Conservation (phyloP, 2,329 filamentous ascomycete genomes). For the Xylariaceae sp. region DNA sequence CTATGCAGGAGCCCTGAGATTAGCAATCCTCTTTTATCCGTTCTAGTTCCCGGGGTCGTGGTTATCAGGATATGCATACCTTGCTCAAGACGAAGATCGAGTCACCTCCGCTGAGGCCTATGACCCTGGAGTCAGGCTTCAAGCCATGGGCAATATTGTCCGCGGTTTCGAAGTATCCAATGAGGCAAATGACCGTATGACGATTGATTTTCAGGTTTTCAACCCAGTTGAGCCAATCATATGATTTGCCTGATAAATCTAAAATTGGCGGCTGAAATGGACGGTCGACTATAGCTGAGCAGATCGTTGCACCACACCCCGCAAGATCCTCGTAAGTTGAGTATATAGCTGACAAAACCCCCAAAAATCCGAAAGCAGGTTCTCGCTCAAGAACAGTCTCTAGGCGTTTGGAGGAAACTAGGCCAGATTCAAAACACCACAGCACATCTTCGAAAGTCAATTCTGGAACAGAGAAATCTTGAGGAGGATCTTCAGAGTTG, state of each 20-base stretch:
- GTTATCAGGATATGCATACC: background rate
- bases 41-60: too few species aligned
- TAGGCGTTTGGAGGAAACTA: conserved; percentile 6
- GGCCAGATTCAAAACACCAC: conserved; percentile 11
- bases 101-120: conserved; percentile 12
- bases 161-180: conserved; percentile 10
- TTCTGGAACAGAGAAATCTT: background rate
- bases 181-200: conserved; percentile 4
- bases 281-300: conserved; percentile 11
- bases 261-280: conserved; percentile 5
- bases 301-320: conserved; percentile 12
- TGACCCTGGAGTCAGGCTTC: background rate
- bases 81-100: conserved; percentile 1
- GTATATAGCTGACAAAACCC: conserved; percentile 6
- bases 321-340: conserved; percentile 4
- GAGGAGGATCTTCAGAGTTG: background rate
- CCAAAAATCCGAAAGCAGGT: conserved; percentile 13
- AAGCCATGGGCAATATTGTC: conserved; percentile 1
- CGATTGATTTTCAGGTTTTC: background rate
- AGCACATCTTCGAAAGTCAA: conserved; percentile 7
- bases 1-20: background rate
- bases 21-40: too few species aligned
- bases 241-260: background rate
- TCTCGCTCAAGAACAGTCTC: background rate
- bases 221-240: background rate